Evolutionary conservation across 192 early-diverging fungal genomes (phyloP), one percentile per base, ranked within the genome.

Genomic region (Spizellomyces sp.): DNA sequence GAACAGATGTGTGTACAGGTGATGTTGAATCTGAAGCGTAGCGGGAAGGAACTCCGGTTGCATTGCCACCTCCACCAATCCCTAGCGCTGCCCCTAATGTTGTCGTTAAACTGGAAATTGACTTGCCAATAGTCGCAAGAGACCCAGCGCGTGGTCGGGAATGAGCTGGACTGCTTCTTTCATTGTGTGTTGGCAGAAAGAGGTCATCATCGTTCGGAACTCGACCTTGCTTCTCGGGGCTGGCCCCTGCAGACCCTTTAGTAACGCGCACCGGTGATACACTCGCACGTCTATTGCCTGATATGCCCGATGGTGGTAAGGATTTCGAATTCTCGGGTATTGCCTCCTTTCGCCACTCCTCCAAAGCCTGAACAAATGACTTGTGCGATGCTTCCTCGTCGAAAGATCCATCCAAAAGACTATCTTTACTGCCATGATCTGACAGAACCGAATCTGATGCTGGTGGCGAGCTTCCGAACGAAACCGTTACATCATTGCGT

Each of bases 311-410:
- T 19, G 50, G 50, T 12, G 50, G 2, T n/a, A 19, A n/a, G 12
- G 50, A 12, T 19, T 54, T 12, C 12, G 50, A 2, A n/a, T 54
- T 54, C 1, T n/a, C 2, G 1, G 0, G 14, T 54, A 19, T 19
- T 12, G 14, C 2, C 50, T 54, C 50, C 14, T 54, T 52, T 46
- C 73, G 43, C 73, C 73, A 74, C 45, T 74, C 73, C 10, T 74
- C 61, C n/a, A 74, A 42, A 12, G 73, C 73, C 10, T 41, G 41
- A 9, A n/a, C 19, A 41, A 74, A 74, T 14, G 47, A 19, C 41
- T 56, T 43, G 42, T 74, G 73, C 19, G 73, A 74, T 19, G 12
- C 57, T 4, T 45, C 67, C 61, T 74, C 73, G 36, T 74, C 67
- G 44, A 72, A 74, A 15, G 66, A 21, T 14, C 73, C 73, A 12